Evolutionary conservation across 2,329 filamentous ascomycete genomes (phyloP), one percentile per base, ranked within the genome.

Genomic region (Myriangium duriaei): DNA sequence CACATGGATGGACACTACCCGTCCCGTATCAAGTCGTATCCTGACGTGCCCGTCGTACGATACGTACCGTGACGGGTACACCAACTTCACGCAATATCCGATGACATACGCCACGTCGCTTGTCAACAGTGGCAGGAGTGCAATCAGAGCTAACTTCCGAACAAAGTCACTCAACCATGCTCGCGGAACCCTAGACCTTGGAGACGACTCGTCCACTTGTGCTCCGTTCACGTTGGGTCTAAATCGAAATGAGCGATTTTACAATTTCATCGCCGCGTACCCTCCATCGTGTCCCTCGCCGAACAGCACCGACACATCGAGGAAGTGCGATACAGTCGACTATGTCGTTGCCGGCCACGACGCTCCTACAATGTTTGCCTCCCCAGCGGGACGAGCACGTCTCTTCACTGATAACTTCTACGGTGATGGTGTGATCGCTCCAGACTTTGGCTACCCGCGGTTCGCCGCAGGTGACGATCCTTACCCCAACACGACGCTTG

Each of bases 391-490:
- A 9, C 48, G 47, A 31, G 53, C 54, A 34, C 53, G 57, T 30
- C 46, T 60, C 10, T 60, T 60, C 49, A 44, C 48, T 4, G 57
- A 60, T 46, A 60, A 60, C 46, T 59, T 58, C 42, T 52, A 55
- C 40, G 56, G 57, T 19, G 48, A 51, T 21, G 51, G 52, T 29
- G 49, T 44, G 14, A 50, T 48, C 15, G 49, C 55, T 11, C 56
- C 53, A 37, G 57, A 60, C 39, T 56, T 56, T 38, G 55, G 55
- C 10, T 59, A 57, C 40, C 57, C 57, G 19, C 50, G 57, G 28
- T 46, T 49, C 18, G 49, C 55, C 34, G 30, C 40, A 16, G 51
- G 53, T 13, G 57, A 60, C 34, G 49, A 54, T 26, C 54, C 54
- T 2, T 56, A 42, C 40, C 57, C 57, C 1, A 47, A 59, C 19